These are phyloP conservation scores for Xylaria flabelliformis DNA, from an alignment of 495 filamentous ascomycete genomes.

Conservation along the genomic window DNA sequence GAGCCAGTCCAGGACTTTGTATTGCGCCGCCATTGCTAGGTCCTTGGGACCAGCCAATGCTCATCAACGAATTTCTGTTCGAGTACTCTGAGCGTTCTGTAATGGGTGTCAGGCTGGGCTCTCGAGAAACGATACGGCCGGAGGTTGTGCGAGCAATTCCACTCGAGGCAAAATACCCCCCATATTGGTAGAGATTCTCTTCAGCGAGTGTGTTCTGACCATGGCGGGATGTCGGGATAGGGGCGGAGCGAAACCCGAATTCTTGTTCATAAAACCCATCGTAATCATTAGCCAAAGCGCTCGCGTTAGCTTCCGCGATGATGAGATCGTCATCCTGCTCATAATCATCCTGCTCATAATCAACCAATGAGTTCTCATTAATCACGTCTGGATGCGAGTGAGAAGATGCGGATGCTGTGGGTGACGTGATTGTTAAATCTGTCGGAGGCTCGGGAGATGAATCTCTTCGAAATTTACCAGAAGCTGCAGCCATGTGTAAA, in stretches of 20 bases:
- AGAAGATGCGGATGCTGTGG: conserved; percentile 47
- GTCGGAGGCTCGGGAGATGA: conserved; percentile 59
- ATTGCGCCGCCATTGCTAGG: conserved; percentile 49
- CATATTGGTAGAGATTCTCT: conserved; percentile 63
- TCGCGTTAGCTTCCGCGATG: conserved; percentile 93
- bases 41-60: conserved; percentile 63
- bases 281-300: conserved; percentile 87
- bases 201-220: conserved; percentile 41
- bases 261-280: conserved; percentile 96
- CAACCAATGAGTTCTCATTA: conserved; percentile 45
- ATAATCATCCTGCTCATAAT: conserved; percentile 65
- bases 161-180: conserved; percentile 88
- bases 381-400: conserved; percentile 37
- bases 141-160: conserved; percentile 70
- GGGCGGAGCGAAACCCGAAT: conserved; percentile 95
- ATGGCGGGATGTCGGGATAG: conserved; percentile 45
- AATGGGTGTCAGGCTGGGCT: conserved; percentile 94
- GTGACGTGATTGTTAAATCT: conserved; percentile 54
- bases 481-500: conserved; percentile 70
- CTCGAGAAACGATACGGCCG: conserved; percentile 73
- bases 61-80: conserved; percentile 89
- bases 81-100: conserved; percentile 96
- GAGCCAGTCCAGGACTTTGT: conserved; percentile 68
- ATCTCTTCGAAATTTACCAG: conserved; percentile 70
- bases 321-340: conserved; percentile 82